Evolutionary conservation across 148 eudicot genomes (phyloP), one percentile per base, ranked within the genome.

Genomic region (Rhododendron griersonianum): DNA sequence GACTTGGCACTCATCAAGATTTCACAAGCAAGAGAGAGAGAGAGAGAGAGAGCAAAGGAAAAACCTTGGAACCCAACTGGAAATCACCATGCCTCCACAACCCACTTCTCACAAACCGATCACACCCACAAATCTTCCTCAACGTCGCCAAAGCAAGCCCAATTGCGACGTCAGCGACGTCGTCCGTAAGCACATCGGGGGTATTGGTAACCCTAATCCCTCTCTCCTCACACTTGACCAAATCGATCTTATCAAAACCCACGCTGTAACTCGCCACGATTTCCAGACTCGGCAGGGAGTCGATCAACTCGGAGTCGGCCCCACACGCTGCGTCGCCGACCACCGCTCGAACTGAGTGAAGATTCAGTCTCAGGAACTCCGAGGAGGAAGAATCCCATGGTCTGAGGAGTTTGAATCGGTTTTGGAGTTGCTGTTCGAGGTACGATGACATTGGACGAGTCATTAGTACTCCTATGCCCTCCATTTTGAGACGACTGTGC

Each of bases 191-290:
- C 61, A 91, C 93, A 85, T 90, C 94, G 23, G 96, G 96, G 0
- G 95, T 93, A 78, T 94, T 92, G 3, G 94, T 91, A 78, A 95
- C 96, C 91, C 89, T 92, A 85, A 95, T 91, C 25, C 91, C 93
- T 65, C 85, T 93, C 77, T 91, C 91, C 71, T 69, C 84, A 30
- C 96, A 94, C 87, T 86, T 90, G 0, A 45, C 86, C 85, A 92
- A 85, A 85, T 95, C 95, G 80, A 95, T 91, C 86, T 90, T 88
- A 53, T 95, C 98, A 81, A 93, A 78, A 30, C 98, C 98, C 25
- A 93, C 96, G 86, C 98, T 95, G 89, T 86, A 90, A 80, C 82
- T 89, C 5, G 98, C 84, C 23, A 95, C 89, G 75, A 95, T 93
- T 79, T 95, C 93, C 41, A 95, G 78, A 3, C 84, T 86, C 6